These are phyloP conservation scores for Beta macrorhiza DNA, from an alignment of 179 eudicot species.

Conservation along the genomic window DNA sequence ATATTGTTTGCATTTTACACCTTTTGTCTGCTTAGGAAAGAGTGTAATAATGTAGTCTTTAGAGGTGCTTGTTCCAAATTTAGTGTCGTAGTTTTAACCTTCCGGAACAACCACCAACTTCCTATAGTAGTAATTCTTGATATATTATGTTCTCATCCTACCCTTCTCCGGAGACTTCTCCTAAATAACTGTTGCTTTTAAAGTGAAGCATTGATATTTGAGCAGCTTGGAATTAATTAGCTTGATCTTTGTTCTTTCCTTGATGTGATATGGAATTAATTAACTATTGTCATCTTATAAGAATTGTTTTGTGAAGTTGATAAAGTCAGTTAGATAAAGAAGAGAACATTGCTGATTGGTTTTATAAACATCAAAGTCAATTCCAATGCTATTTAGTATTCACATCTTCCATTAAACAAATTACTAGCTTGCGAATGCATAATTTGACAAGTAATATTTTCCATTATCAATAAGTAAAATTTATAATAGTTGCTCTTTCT, in stretches of 20 bases:
- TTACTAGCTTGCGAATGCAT: too few species aligned
- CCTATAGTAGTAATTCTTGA: neutral
- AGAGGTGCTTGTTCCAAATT: neutral
- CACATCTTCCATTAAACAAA: neutral
- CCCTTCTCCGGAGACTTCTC: neutral
- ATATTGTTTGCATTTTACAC: neutral
- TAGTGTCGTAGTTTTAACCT: neutral
- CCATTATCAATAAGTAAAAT: too few species aligned
- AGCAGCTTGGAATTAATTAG: neutral
- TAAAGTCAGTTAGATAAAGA: neutral
- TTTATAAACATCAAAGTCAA: neutral
- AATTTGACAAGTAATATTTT: too few species aligned
- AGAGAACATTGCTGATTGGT: neutral
- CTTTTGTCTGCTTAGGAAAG: neutral
- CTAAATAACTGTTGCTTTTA: neutral
- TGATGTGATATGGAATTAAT: neutral
- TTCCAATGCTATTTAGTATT: neutral
- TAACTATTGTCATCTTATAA: neutral
- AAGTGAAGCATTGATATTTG: neutral
- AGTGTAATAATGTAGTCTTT: neutral
- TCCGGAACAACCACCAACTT: neutral
- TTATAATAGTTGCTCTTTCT: too few species aligned
- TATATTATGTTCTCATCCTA: neutral
- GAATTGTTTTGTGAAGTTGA: neutral
- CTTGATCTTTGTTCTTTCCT: neutral